Percentiles rank a stretch among this genome's conserved stretches.
These are phyloP conservation scores for Mycena leptocephala DNA, from an alignment of 768 basidiomycete genomes.

Conservation along the genomic window DNA sequence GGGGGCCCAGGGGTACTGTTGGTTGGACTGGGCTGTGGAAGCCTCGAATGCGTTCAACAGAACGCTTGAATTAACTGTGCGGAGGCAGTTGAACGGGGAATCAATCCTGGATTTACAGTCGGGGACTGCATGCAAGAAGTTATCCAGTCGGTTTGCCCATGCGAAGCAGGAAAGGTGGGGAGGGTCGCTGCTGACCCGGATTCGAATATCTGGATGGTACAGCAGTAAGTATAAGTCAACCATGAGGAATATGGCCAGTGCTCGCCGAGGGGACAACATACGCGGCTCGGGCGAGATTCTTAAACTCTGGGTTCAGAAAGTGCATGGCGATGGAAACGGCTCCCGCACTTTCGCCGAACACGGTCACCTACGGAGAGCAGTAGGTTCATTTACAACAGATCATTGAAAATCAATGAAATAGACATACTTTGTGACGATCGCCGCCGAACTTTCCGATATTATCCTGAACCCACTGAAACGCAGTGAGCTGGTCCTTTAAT, in stretches of 20 bases:
- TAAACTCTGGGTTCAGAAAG: background rate
- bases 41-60: background rate
- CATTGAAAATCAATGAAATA: no score
- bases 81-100: no score
- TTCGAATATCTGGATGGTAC: slow-evolving; percentile 8
- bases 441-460: no score
- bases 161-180: background rate
- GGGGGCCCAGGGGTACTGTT: background rate
- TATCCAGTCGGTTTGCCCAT: slow-evolving; percentile 1
- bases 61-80: no score
- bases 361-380: background rate
- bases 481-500: no score
- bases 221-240: no score
- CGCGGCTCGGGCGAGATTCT: background rate
- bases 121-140: no score
- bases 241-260: no score
- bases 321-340: background rate
- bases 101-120: no score
- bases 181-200: background rate
- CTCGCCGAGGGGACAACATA: background rate
- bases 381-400: background rate
- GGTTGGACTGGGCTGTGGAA: background rate
- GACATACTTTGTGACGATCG: no score
- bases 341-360: slow-evolving; percentile 17
- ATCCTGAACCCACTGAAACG: no score